Base-by-base conservation (phyloP, 169 alveolate genomes). In the Cryptosporidium bovis region DNA sequence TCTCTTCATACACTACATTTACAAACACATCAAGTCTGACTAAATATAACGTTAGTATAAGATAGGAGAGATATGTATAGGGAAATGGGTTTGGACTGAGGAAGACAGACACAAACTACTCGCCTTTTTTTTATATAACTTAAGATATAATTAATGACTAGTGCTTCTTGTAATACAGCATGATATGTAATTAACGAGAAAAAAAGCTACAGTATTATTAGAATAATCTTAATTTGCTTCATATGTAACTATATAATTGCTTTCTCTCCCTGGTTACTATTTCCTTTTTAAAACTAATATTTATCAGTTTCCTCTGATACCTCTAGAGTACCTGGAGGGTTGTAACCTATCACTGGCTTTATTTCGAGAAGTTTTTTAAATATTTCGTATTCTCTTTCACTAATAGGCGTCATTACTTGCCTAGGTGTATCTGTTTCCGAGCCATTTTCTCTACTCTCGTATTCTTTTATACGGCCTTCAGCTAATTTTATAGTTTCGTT, bases 21-120 rank as follows among this genome's bases (percentile, higher is more conserved):
- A 77, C 48, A 77, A 77, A 20, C 87, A 62, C 2, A 77, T 77
- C 18, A 77, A 77, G 71, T 77, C 87, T 15, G 87, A 77, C 34
- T 77, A 20, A 62, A 62, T 15, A 6, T 1, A 27, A 15, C n/a
- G 1, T 6, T 4, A 62, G 68, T n/a, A 53, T 53, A 53, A 53
- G 4, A 53, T n/a, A n/a, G 12, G 29, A 53, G 20, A n/a, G 29
- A 53, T 53, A 53, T 0, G 20, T 3, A 13, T 4, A 13, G 0
- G 6, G 29, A 5, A n/a, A n/a, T n/a, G 0, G 4, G 12, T 53
- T 16, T 53, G 64, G 12, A 53, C 4, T 12, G 29, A n/a, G 64
- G 1, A n/a, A n/a, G 12, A 53, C 29, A 53, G 12, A 53, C 0
- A 53, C 20, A 3, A 7, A 53, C 20, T n/a, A 53, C 12, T 53